Evolutionary conservation across 2,329 filamentous ascomycete genomes (phyloP).

Genomic region (Magnaporthales sp.): DNA sequence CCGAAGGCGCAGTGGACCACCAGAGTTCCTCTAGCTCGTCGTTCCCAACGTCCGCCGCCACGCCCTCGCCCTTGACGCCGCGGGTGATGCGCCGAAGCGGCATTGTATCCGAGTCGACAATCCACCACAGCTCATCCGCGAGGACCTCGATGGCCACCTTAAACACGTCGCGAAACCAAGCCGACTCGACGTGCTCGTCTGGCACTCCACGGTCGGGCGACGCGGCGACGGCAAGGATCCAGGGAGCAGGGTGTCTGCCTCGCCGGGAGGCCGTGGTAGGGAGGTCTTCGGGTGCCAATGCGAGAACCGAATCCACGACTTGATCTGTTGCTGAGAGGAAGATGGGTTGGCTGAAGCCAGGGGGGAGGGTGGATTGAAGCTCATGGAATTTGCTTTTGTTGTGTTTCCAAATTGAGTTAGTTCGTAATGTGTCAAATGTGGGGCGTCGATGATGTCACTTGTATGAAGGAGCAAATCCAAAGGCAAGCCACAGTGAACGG

Average conservation of each 20-base stretch:
- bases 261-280: neutral
- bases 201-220: neutral
- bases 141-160: conserved; percentile 6
- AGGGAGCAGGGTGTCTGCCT: neutral
- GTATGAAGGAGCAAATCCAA: no score
- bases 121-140: conserved; percentile 4
- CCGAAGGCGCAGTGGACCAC: conserved; percentile 4
- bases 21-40: neutral
- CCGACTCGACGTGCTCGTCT: neutral
- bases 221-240: neutral
- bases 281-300: neutral
- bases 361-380: neutral
- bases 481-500: neutral
- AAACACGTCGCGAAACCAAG: conserved; percentile 2
- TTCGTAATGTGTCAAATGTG: no score
- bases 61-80: conserved; percentile 2
- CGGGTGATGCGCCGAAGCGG: conserved; percentile 3
- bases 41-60: conserved; percentile 2
- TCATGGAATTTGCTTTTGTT: neutral
- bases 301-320: conserved; percentile 2
- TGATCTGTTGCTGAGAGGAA: neutral
- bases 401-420: neutral
- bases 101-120: conserved; percentile 1
- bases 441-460: neutral
- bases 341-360: neutral